A percentile compares a stretch with the other conserved stretches of the same genome.
Evolutionary conservation across 495 filamentous ascomycete species (phyloP).

Genomic region (Podospora appendiculata): DNA sequence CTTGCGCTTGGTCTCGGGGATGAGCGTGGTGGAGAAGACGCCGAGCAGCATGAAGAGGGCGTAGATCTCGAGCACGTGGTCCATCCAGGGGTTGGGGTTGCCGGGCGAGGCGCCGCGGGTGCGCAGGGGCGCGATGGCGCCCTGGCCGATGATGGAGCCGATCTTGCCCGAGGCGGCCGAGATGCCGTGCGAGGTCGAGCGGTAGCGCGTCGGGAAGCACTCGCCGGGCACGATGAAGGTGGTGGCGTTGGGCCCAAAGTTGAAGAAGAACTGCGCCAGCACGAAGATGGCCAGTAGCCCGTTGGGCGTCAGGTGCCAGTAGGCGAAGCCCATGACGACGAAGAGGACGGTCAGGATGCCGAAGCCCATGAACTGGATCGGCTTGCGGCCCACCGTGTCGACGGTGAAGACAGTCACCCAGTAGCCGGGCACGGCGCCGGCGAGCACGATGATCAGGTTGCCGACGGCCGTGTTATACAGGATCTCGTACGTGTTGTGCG

Average conservation of each 20-base stretch:
- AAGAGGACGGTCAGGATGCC: constrained; percentile 64
- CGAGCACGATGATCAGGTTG: constrained; percentile 66
- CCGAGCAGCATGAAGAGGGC: constrained; percentile 74
- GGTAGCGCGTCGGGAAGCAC: constrained; percentile 81
- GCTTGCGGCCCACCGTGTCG: constrained; percentile 68
- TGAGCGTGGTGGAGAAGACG: constrained; percentile 54
- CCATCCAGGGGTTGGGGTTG: constrained; percentile 56
- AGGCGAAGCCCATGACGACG: constrained; percentile 63
- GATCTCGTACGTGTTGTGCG: constrained; percentile 50
- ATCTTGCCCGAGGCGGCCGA: constrained; percentile 57
- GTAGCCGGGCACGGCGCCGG: constrained; percentile 72
- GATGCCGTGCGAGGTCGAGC: constrained; percentile 77
- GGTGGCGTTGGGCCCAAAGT: constrained; percentile 74
- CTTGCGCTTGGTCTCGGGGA: constrained; percentile 70
- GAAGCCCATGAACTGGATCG: constrained; percentile 75
- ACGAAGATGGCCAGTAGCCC: constrained; percentile 68
- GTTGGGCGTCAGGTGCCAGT: constrained; percentile 40
- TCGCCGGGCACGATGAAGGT: constrained; percentile 90
- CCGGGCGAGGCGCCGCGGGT: constrained; percentile 31
- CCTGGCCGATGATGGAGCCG: constrained; percentile 54
- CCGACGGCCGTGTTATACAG: constrained; percentile 66
- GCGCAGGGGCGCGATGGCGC: constrained; percentile 46
- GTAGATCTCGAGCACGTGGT: constrained; percentile 76
- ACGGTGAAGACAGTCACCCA: constrained; percentile 64
- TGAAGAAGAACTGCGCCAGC: constrained; percentile 67